A percentile compares a stretch with the other conserved stretches of the same genome.
Conservation (phyloP, 75 land plant species). For the Sequoia sempervirens region DNA sequence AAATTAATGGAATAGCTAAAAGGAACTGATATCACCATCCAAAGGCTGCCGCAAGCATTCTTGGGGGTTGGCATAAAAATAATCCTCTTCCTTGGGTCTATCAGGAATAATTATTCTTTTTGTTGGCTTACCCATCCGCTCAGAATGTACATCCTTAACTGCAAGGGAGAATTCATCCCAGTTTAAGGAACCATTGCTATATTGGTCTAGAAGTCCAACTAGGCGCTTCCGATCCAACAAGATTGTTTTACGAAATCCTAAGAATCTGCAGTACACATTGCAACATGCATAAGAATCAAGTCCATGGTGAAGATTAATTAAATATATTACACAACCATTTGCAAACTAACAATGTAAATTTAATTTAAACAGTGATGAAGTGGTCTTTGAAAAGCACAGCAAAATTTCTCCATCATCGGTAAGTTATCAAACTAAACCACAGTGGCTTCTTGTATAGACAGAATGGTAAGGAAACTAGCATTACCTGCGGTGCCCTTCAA, state of each 20-base stretch:
- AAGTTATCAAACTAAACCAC: neutral
- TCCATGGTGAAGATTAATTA: neutral
- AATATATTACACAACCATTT: neutral
- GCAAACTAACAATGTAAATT: neutral
- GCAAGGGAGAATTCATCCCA: slow-evolving; percentile 70
- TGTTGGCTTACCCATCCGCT: slow-evolving; percentile 55
- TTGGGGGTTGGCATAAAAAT: slow-evolving; percentile 86
- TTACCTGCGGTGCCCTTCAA: slow-evolving; percentile 56
- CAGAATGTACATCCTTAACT: slow-evolving; percentile 54
- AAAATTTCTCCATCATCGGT: neutral
- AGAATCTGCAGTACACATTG: slow-evolving; percentile 40
- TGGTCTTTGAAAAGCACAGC: neutral
- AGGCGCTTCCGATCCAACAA: slow-evolving; percentile 57
- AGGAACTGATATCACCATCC: slow-evolving; percentile 7
- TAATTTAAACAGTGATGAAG: neutral
- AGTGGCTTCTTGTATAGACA: slow-evolving; percentile 10
- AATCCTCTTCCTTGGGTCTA: slow-evolving; percentile 87
- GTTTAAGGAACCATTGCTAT: slow-evolving; percentile 43
- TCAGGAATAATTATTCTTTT: slow-evolving; percentile 55
- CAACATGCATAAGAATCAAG: neutral
- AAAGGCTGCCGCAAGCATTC: slow-evolving; percentile 46
- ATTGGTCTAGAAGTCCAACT: slow-evolving; percentile 61
- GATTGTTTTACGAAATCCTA: slow-evolving; percentile 71
- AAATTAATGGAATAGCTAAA: slow-evolving; percentile 8
- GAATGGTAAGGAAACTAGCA: slow-evolving; percentile 26